Evolutionary conservation across 148 eudicot species (phyloP), one percentile per base, ranked within the genome.

Genomic region (Persicaria tinctoria): DNA sequence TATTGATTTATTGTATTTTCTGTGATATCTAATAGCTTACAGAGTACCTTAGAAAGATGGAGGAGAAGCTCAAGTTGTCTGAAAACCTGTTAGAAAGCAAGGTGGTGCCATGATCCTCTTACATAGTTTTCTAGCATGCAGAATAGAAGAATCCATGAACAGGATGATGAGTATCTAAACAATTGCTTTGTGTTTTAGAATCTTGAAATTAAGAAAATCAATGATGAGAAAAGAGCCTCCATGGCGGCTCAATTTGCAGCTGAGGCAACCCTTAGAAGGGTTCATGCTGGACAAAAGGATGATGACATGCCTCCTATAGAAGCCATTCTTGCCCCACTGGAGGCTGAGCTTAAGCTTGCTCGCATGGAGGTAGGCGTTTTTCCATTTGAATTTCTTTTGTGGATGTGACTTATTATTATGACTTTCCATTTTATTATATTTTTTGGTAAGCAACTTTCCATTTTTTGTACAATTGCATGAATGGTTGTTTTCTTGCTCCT

Each of bases 241-340:
- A 89, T 89, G 90, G 93, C 93, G 74, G 93, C 93, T 80, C 93
- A 89, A 74, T 89, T 89, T 87, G 93, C 93, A 11, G 93, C 93
- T 23, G 93, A 89, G 83, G 93, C 93, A 53, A 89, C 93, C 72
- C 87, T 89, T 63, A 80, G 93, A 70, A 85, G 93, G 83, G 93
- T 89, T 68, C 93, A 89, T 85, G 93, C 93, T 79, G 90, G 87
- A 75, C 93, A 87, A 76, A 89, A 89, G 77, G 93, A 89, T 78
- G 93, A 89, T 75, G 93, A 89, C 74, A 89, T 89, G 93, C 93
- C 93, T 75, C 93, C 93, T 18, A 89, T 89, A 74, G 90, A 89
- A 87, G 93, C 93, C 70, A 89, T 89, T 75, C 84, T 89, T 73
- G 93, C 90, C 56, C 93, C 93, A 1, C 73, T 89, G 80, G 93